These are phyloP conservation scores for Candida nanaspora DNA, from an alignment of 805 yeast species.

Conservation along the genomic window DNA sequence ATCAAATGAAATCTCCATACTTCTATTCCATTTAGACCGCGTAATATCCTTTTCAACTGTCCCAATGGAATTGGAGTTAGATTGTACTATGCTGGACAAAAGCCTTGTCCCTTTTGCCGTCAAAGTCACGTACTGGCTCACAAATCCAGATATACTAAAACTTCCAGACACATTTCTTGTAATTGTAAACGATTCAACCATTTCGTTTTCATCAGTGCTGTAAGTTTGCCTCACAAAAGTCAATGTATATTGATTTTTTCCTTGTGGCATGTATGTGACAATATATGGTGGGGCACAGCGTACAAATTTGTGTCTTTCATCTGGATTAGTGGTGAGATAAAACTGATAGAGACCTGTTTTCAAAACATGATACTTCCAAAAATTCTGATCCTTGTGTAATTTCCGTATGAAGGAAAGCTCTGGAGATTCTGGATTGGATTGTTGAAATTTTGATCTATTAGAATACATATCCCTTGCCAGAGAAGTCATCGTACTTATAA, in stretches of 20 bases:
- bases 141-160: not conserved
- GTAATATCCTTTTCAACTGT: not conserved
- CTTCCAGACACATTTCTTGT: not conserved
- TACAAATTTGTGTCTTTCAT: conserved; percentile 48
- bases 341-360: conserved; percentile 42
- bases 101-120: not conserved
- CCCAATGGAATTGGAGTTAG: not conserved
- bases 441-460: no score
- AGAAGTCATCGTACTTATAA: no score
- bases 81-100: not conserved
- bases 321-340: conserved; percentile 64
- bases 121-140: not conserved
- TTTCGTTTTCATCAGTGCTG: not conserved
- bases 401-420: not conserved
- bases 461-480: no score
- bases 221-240: not conserved
- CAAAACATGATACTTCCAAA: conserved; percentile 60
- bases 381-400: conserved; percentile 16
- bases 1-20: not conserved
- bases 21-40: not conserved
- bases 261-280: conserved; percentile 19
- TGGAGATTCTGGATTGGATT: not conserved
- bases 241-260: not conserved
- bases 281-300: conserved; percentile 59
- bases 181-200: not conserved